A percentile compares a stretch with the other conserved stretches of the same genome.
Evolutionary conservation across 2,329 filamentous ascomycete species (phyloP).

Genomic region (Colletotrichum kahawae): DNA sequence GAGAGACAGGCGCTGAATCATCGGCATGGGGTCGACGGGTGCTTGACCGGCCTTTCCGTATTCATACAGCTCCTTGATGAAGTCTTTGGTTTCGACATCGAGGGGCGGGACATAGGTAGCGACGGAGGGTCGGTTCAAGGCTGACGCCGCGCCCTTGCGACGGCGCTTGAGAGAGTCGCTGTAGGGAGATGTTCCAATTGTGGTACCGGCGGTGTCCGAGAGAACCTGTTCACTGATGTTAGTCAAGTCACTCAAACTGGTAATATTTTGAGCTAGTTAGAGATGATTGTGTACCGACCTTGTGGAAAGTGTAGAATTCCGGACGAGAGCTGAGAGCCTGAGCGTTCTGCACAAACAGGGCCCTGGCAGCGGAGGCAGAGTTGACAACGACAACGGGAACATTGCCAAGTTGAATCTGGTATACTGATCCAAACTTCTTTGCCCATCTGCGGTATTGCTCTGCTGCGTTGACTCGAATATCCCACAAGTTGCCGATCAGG

Average conservation of each 20-base stretch:
- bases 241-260: neutral
- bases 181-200: constrained; percentile 71
- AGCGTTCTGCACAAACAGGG: constrained; percentile 56
- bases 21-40: constrained; percentile 68
- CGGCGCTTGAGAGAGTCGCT: constrained; percentile 68
- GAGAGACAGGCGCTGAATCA: constrained; percentile 68
- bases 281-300: constrained; percentile 36
- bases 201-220: constrained; percentile 69
- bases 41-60: constrained; percentile 60
- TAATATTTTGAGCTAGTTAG: fast-evolving
- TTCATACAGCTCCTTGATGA: constrained; percentile 63
- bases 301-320: constrained; percentile 65
- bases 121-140: constrained; percentile 68
- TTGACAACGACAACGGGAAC: constrained; percentile 62
- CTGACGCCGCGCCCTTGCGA: constrained; percentile 68
- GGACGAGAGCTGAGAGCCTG: constrained; percentile 60
- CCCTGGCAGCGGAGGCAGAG: constrained; percentile 53
- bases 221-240: constrained; percentile 49
- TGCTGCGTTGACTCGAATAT: constrained; percentile 59
- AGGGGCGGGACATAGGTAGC: constrained; percentile 67
- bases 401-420: constrained; percentile 63
- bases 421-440: constrained; percentile 51
- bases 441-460: constrained; percentile 63
- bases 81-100: constrained; percentile 67
- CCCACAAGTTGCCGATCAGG: constrained; percentile 59